phyloP scores from a whole-genome alignment of 768 basidiomycete genomes.

The Rhodotorula graminis region DNA sequence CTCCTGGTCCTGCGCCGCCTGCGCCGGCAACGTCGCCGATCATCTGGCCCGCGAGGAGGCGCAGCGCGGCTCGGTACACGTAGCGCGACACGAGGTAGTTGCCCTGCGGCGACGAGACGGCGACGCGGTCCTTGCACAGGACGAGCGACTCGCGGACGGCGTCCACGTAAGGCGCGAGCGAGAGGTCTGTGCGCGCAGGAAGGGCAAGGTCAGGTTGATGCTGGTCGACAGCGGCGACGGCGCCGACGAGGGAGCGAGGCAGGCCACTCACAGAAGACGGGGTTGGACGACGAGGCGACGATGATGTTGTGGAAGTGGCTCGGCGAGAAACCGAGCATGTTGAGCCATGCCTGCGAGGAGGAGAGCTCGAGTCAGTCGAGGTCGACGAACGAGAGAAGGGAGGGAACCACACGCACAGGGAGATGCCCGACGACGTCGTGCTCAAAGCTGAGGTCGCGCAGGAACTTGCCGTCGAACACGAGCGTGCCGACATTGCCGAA shows the following conservation, averaged over 20 bases:
- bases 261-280: conserved; percentile 33
- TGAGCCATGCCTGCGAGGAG: conserved; percentile 30
- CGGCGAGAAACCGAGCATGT: conserved; percentile 37
- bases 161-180: conserved; percentile 8
- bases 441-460: conserved; percentile 38
- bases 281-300: conserved; percentile 32
- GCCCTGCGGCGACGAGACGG: conserved; percentile 30
- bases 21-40: conserved; percentile 11
- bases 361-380: not conserved
- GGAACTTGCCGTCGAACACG: conserved; percentile 39
- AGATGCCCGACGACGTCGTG: conserved; percentile 40
- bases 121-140: conserved; percentile 17
- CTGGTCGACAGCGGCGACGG: not conserved
- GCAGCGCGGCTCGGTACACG: conserved; percentile 38
- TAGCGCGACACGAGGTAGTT: conserved; percentile 31
- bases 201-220: not conserved
- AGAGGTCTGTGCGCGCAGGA: conserved; percentile 3
- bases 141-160: conserved; percentile 14
- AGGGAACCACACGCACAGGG: conserved; percentile 4
- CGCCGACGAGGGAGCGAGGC: no score
- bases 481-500: conserved; percentile 37
- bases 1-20: conserved; percentile 24
- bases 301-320: conserved; percentile 41
- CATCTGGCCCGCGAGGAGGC: conserved; percentile 16
- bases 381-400: no score